phyloP scores from a whole-genome alignment of 208 protist species.

The Leishmania braziliensis region DNA sequence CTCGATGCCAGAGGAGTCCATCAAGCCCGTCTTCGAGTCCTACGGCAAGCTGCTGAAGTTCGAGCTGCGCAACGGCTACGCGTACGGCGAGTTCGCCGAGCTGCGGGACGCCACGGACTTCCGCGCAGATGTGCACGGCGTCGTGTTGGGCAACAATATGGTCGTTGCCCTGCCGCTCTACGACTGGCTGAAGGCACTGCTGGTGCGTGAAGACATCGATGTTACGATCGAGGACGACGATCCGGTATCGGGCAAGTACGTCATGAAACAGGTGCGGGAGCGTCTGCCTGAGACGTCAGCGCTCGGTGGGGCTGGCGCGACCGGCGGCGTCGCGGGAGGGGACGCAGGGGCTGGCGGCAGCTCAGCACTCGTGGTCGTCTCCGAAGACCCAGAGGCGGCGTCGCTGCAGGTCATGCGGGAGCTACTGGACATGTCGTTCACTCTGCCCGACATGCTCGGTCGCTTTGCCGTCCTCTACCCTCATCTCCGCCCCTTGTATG shows the following conservation, averaged over 20 bases:
- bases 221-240: slow-evolving; percentile 74
- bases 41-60: slow-evolving; percentile 66
- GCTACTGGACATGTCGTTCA: slow-evolving; percentile 58
- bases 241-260: slow-evolving; percentile 63
- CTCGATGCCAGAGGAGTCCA: slow-evolving; percentile 49
- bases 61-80: slow-evolving; percentile 66
- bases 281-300: slow-evolving; percentile 23
- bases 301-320: slow-evolving; percentile 1
- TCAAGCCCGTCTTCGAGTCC: slow-evolving; percentile 63
- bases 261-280: slow-evolving; percentile 46
- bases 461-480: slow-evolving; percentile 66
- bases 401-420: slow-evolving; percentile 75
- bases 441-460: slow-evolving; percentile 58
- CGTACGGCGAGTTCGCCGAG: slow-evolving; percentile 75
- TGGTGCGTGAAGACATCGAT: slow-evolving; percentile 67
- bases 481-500: slow-evolving; percentile 75
- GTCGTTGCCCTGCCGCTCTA: slow-evolving; percentile 67
- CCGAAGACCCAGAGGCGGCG: slow-evolving; percentile 40
- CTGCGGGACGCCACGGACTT: slow-evolving; percentile 63
- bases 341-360: slow-evolving; percentile 12
- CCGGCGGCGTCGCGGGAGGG: slow-evolving; percentile 5
- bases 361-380: slow-evolving; percentile 42
- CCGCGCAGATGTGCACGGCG: slow-evolving; percentile 72
- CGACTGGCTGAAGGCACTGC: slow-evolving; percentile 80
- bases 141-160: slow-evolving; percentile 65